A percentile compares a stretch with the other conserved stretches of the same genome.
Conservation (phyloP, 1,284 basidiomycete genomes). For the Pulveroboletus sp. region DNA sequence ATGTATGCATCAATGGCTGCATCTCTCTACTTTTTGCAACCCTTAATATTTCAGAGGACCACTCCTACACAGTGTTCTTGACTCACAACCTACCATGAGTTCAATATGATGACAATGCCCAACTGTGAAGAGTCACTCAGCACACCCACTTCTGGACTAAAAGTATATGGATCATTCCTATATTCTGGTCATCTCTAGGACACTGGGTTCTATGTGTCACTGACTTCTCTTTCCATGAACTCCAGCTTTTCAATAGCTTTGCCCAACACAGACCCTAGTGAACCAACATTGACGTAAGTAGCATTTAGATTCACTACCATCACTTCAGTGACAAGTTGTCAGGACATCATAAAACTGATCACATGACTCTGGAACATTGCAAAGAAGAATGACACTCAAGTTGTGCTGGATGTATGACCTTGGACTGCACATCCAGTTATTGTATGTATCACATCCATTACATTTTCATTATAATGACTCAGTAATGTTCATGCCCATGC, state of each 20-base stretch:
- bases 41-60: not conserved
- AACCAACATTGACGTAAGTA: too few relatives aligned
- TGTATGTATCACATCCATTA: too few relatives aligned
- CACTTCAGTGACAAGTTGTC: too few relatives aligned
- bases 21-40: not conserved
- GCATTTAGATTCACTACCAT: too few relatives aligned
- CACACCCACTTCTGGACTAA: conserved; percentile 6
- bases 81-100: conserved; percentile 13
- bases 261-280: not conserved
- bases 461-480: too few relatives aligned
- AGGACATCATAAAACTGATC: too few relatives aligned
- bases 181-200: not conserved
- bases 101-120: conserved; percentile 1
- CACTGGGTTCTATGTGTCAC: conserved; percentile 17
- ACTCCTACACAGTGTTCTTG: not conserved
- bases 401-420: too few relatives aligned
- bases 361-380: too few relatives aligned
- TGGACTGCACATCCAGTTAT: too few relatives aligned
- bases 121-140: conserved; percentile 6
- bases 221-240: not conserved
- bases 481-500: too few relatives aligned
- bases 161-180: conserved; percentile 10
- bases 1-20: too few relatives aligned
- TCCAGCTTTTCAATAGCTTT: conserved; percentile 17
- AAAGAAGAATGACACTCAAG: too few relatives aligned